Evolutionary conservation across 768 basidiomycete species (phyloP).

Genomic region (Lentinula edodes): DNA sequence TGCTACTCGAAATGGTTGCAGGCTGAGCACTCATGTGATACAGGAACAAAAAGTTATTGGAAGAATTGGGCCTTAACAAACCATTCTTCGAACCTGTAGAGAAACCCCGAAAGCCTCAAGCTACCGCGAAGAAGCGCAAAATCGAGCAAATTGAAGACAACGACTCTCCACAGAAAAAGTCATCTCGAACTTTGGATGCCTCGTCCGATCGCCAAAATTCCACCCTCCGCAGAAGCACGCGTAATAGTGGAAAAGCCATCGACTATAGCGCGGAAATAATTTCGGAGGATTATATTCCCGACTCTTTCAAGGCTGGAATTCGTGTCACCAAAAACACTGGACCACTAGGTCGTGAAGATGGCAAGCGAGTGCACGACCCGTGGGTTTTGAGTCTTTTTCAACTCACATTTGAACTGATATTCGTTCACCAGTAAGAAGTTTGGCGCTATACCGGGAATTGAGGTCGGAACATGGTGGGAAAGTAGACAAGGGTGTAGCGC

Average conservation of each 20-base stretch:
- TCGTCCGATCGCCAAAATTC: conserved; percentile 9
- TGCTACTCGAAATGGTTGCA: background rate
- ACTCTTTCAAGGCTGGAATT: conserved; percentile 33
- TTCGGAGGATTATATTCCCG: conserved; percentile 26
- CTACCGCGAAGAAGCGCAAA: conserved; percentile 38
- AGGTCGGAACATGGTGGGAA: conserved; percentile 82
- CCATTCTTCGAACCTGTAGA: conserved; percentile 46
- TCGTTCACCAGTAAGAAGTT: conserved; percentile 55
- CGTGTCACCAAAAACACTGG: conserved; percentile 29
- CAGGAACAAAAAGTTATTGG: conserved; percentile 40
- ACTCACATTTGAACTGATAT: background rate
- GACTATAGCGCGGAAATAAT: conserved; percentile 47
- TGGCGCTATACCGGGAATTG: conserved; percentile 74
- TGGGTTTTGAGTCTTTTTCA: conserved; percentile 24
- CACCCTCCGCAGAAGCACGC: conserved; percentile 55
- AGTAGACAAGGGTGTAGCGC: conserved; percentile 62
- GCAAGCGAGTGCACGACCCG: conserved; percentile 44
- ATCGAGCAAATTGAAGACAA: conserved; percentile 16
- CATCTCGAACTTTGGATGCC: conserved; percentile 11
- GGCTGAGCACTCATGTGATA: background rate
- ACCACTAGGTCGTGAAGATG: conserved; percentile 27
- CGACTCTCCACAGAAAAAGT: conserved; percentile 20
- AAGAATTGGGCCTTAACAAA: conserved; percentile 37
- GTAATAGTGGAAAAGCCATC: conserved; percentile 53
- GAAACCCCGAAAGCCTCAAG: conserved; percentile 22